Base-by-base conservation (phyloP, 208 protist species). In the Leishmania major region DNA sequence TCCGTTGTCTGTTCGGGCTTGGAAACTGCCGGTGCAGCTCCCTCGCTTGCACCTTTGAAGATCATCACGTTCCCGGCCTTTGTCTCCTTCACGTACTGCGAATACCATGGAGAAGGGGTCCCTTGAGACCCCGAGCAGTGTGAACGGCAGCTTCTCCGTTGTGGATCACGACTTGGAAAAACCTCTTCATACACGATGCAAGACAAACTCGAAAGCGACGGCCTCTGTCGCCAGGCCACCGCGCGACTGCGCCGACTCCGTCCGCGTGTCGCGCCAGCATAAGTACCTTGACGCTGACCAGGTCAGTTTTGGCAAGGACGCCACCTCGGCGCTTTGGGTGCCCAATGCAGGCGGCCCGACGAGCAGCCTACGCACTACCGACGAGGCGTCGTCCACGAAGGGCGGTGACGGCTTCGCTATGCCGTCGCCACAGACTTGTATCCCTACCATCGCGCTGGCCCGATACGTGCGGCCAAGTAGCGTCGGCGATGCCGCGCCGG, bases 401-500 rank as follows among this genome's bases (percentile, higher is more conserved):
- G 8, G 37, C n/a, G 22, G 4, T 28, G n/a, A 7, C 47, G n/a
- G 13, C 1, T 67, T 7, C 71, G 37, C 19, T 51, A 37, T 31
- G 31, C 1, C 67, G 60, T 7, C 47, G 60, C 49, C 35, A 17
- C 77, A 84, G 55, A 43, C 11, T 35, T 15, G 59, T 57, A 77
- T 43, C 37, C 19, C 81, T 77, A 59, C 45, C 64, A n/a, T 17
- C 70, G 0, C 66, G 49, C 53, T 72, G 13, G 78, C 55, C 1
- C 49, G 81, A 47, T 53, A 77, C 47, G 76, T 77, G 35, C 64
- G 71, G 75, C 40, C 64, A 40, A 74, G 77, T 73, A 69, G 43
- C 13, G 53, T 74, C 4, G 79, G 75, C 37, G 86, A 89, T 57
- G 64, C 73, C 51, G 35, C 75, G 2, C 83, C 85, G 17, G 80